Percentiles rank a stretch among this genome's conserved stretches.
Evolutionary conservation across 2,329 filamentous ascomycete genomes (phyloP).

Genomic region (Alternaria brassicicola): DNA sequence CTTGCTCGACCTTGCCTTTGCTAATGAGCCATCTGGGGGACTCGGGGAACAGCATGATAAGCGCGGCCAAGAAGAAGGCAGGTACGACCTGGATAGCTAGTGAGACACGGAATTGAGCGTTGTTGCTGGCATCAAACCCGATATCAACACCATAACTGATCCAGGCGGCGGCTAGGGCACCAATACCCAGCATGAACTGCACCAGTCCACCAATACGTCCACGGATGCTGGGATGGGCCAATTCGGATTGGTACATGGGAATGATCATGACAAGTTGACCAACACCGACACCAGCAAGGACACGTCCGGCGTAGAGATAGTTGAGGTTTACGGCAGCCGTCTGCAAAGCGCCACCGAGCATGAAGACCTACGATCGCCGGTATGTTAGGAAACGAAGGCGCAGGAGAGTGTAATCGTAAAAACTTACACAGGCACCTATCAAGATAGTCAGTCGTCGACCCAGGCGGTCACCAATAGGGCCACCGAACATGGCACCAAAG

Average conservation of each 20-base stretch:
- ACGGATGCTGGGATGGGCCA: constrained; percentile 78
- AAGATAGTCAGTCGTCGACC: constrained; percentile 76
- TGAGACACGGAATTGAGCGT: constrained; percentile 66
- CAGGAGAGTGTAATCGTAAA: too few relatives aligned
- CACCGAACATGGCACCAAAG: constrained; percentile 69
- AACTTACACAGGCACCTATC: constrained; percentile 66
- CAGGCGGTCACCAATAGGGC: constrained; percentile 66
- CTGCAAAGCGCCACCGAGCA: constrained; percentile 74
- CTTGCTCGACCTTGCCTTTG: constrained; percentile 68
- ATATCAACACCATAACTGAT: constrained; percentile 70
- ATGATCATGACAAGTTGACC: constrained; percentile 69
- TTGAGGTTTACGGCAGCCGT: constrained; percentile 66
- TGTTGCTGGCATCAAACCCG: constrained; percentile 54
- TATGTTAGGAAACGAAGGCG: not conserved
- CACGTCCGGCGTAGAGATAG: constrained; percentile 73
- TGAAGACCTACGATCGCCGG: constrained; percentile 54
- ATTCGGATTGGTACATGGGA: constrained; percentile 78
- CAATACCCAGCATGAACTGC: constrained; percentile 83
- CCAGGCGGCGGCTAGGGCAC: constrained; percentile 74
- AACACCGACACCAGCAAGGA: constrained; percentile 70
- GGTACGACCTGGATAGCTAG: constrained; percentile 75
- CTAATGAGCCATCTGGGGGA: constrained; percentile 73
- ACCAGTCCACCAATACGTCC: constrained; percentile 76
- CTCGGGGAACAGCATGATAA: constrained; percentile 77
- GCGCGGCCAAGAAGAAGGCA: constrained; percentile 65